Conservation (phyloP, 306 rosid species). For the Arachis hypogaea region DNA sequence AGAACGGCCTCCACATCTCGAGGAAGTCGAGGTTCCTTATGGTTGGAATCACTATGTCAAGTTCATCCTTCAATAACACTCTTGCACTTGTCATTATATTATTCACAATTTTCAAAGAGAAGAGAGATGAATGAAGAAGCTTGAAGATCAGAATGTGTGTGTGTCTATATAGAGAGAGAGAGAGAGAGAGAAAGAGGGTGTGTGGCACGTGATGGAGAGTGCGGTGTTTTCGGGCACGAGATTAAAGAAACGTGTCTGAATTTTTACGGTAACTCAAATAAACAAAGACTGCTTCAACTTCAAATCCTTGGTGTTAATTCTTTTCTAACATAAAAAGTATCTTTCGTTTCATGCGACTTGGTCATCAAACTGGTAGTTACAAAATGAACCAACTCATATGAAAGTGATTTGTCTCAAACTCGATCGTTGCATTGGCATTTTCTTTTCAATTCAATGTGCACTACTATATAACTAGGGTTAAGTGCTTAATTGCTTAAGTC, state of each 20-base stretch:
- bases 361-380: conserved; percentile 40
- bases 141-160: background rate
- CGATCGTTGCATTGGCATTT: background rate
- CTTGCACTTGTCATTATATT: conserved; percentile 35
- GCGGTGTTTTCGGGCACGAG: conserved; percentile 45
- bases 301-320: conserved; percentile 6
- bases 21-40: conserved; percentile 86
- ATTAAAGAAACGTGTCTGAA: conserved; percentile 29
- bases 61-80: conserved; percentile 72
- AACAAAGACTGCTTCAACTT: conserved; percentile 33
- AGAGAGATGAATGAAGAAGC: background rate
- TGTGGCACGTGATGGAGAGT: conserved; percentile 38
- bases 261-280: background rate
- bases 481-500: background rate
- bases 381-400: conserved; percentile 34
- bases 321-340: too few species aligned
- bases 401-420: conserved; percentile 31
- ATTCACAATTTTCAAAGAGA: background rate
- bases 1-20: conserved; percentile 93
- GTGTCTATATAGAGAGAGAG: background rate
- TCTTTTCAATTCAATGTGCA: conserved; percentile 27
- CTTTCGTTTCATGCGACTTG: background rate
- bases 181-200: background rate
- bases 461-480: background rate
- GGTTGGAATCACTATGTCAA: conserved; percentile 87